These are phyloP conservation scores for Agrocybe chaxingu DNA, from an alignment of 768 basidiomycete species.

Conservation along the genomic window DNA sequence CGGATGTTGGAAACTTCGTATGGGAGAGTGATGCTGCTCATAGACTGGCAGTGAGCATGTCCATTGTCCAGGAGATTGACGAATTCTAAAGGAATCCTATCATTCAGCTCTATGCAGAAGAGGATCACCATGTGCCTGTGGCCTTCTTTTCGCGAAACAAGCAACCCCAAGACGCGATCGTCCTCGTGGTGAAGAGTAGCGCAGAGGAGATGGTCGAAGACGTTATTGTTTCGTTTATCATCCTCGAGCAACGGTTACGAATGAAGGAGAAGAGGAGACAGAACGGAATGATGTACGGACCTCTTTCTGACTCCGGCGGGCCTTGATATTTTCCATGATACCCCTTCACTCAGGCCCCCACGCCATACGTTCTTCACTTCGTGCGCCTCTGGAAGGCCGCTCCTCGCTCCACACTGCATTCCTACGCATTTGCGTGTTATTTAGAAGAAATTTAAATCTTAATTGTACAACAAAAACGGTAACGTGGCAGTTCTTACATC, in stretches of 20 bases:
- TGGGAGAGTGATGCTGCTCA: conserved; percentile 10
- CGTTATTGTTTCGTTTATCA: conserved; percentile 12
- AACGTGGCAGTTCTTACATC: background rate
- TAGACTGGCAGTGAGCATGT: conserved; percentile 7
- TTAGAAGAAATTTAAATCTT: background rate
- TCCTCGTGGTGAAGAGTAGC: conserved; percentile 3
- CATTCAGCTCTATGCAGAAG: conserved; percentile 5
- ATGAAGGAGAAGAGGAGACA: conserved; percentile 15
- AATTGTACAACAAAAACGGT: background rate
- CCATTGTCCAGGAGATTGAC: background rate
- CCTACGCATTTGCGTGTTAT: no score
- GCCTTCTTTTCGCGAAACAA: conserved; percentile 3
- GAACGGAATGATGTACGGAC: conserved; percentile 11
- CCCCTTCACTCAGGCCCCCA: background rate
- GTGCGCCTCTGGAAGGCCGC: no score
- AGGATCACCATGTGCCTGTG: conserved; percentile 3
- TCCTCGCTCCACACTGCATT: no score
- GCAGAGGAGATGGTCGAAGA: conserved; percentile 10
- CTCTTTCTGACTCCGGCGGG: background rate
- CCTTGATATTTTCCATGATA: background rate
- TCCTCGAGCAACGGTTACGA: conserved; percentile 12
- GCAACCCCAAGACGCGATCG: background rate
- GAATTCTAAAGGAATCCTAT: background rate
- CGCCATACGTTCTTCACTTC: no score
- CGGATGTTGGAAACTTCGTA: conserved; percentile 11